Evolutionary conservation across 2,329 filamentous ascomycete species (phyloP), one percentile per base, ranked within the genome.

Genomic region (Arthrobotrys entomopaga): DNA sequence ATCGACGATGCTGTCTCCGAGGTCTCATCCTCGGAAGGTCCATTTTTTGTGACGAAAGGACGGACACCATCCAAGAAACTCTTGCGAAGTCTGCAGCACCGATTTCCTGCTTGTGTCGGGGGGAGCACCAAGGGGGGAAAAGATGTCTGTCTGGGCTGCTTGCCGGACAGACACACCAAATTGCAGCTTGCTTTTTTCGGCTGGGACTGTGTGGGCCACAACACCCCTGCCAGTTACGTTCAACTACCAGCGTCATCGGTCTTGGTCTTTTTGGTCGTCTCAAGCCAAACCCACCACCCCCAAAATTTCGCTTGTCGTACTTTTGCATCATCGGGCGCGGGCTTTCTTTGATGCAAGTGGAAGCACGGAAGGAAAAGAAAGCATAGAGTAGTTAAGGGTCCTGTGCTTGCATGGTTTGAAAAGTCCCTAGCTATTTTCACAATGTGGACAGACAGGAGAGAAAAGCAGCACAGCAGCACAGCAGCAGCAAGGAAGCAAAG

Each of bases 301-400:
- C 10, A 67, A 73, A 72, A 65, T 60, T 49, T 72, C 67, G 67
- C 59, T 72, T 72, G 16, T 54, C 57, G 56, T 56, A 63, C 57
- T 66, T 65, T 65, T 73, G 61, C 69, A 74, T 74, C 63, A 74
- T 74, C 56, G 24, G 60, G 61, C 49, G 65, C 61, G 61, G 61
- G 60, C 67, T 72, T 72, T 65, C 66, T 71, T 65, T 65, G 67
- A 34, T 65, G 59, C 42, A 56, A 64, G 24, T 26, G 59, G 49
- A 22, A 46, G 60, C 15, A 60, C 19, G 52, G 24, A 65, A 66
- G 24, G 57, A 61, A 65, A 65, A 65, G 19, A 42, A 40, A 54
- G 53, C 22, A 16, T 20, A 43, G 19, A 52, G 53, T 24, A 24
- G 60, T 24, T 29, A 65, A 60, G 63, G 63, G 65, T 69, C 65